Evolutionary conservation across 805 yeast species (phyloP), one percentile per base, ranked within the genome.

Genomic region (Teunomyces panamensis): DNA sequence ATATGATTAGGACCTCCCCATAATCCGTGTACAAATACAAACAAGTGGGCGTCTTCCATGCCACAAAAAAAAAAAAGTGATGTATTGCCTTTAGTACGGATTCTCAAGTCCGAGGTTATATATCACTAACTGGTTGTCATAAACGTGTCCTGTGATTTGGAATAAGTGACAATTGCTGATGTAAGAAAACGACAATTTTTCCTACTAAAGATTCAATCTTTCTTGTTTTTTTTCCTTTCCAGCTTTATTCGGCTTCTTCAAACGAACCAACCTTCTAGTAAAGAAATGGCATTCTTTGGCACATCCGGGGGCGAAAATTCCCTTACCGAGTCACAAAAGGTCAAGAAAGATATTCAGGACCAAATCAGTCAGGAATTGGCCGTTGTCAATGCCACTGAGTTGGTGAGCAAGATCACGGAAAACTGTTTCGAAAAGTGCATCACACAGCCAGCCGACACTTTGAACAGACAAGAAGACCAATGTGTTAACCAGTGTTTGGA

Each of bases 351-450:
- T 59, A 68, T 89, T 46, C 85, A 87, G 64, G 72, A 75, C 14
- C 88, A 85, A 60, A 83, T 91, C 48, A 75, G 84, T 36, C 87
- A 83, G 64, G 97, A 91, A 62, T 73, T 91, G 52, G 96, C 96
- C 1, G 80, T 89, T n/a, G 94, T 91, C 14, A 88, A 90, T 66
- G 97, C 96, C 30, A 85, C 92, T 1, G 91, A 88, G 59, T 73
- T 91, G 46, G 95, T 90, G 29, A 86, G 84, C 69, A 85, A 88
- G 58, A 79, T 89, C 63, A 85, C 96, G 9, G 90, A 84, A 56
- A 87, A 87, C 73, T 91, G 97, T 66, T 91, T 87, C 65, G 85
- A 85, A 43, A 80, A 83, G 64, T 91, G 97, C 68, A 73, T 88
- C 43, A 65, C 65, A 11, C 74, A 73, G 37, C 96, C 96, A 13